Percentiles rank a stretch among this genome's conserved stretches.
Conservation (phyloP, 306 rosid species). For the Alnus glutinosa region DNA sequence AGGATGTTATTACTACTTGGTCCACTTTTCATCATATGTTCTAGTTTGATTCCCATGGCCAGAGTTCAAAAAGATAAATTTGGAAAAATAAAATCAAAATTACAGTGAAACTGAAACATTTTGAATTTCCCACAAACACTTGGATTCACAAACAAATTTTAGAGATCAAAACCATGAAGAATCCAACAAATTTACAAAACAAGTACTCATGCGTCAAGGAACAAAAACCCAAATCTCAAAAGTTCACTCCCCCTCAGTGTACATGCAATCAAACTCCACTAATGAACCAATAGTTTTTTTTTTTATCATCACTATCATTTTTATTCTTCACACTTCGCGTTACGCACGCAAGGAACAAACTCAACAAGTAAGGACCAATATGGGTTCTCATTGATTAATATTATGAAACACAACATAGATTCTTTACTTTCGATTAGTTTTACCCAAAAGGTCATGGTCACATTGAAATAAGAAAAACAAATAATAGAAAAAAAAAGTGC, state of each 20-base stretch:
- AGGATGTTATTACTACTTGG: conserved; percentile 30
- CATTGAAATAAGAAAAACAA: conserved; percentile 24
- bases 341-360: conserved; percentile 32
- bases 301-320: neutral
- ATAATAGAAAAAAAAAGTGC: conserved; percentile 2
- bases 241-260: neutral
- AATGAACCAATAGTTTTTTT: conserved; percentile 6
- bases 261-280: conserved; percentile 14
- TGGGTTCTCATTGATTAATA: conserved; percentile 28
- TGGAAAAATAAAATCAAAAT: neutral
- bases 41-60: conserved; percentile 5
- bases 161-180: neutral
- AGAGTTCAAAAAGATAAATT: neutral
- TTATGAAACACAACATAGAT: conserved; percentile 37
- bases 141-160: neutral
- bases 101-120: neutral
- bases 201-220: neutral
- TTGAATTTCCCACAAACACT: neutral
- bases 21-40: conserved; percentile 16
- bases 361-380: conserved; percentile 20
- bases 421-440: conserved; percentile 57
- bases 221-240: neutral
- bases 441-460: conserved; percentile 37
- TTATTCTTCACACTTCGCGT: neutral
- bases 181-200: neutral